phyloP scores from a whole-genome alignment of 164 flowering plant genomes.

The Dillenia suffruticosa region DNA sequence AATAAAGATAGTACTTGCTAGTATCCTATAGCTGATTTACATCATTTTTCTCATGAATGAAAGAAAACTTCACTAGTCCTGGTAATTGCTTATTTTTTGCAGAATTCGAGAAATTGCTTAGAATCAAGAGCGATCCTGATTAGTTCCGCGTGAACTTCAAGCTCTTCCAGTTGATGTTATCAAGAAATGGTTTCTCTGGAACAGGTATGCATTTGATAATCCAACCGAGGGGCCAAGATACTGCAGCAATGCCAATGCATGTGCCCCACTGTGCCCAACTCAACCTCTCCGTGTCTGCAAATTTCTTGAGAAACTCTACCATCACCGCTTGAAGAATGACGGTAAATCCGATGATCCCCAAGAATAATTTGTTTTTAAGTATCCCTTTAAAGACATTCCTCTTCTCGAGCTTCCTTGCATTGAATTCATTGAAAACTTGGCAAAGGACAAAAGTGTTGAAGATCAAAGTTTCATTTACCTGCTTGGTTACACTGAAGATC shows the following conservation, averaged over 20 bases:
- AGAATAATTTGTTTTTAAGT: slow-evolving; percentile 35
- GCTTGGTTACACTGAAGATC: slow-evolving; percentile 29
- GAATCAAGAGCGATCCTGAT: too few relatives aligned
- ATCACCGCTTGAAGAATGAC: slow-evolving; percentile 44
- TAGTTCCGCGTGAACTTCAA: too few relatives aligned
- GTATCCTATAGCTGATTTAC: too few relatives aligned
- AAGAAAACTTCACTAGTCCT: too few relatives aligned
- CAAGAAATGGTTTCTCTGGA: slow-evolving; percentile 24
- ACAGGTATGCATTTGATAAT: slow-evolving; percentile 51
- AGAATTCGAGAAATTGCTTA: too few relatives aligned
- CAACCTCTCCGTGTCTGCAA: slow-evolving; percentile 52
- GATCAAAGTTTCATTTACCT: slow-evolving; percentile 41
- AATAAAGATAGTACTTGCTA: too few relatives aligned
- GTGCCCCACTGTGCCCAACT: slow-evolving; percentile 52
- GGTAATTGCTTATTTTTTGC: too few relatives aligned
- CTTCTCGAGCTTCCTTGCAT: slow-evolving; percentile 42
- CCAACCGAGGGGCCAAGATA: slow-evolving; percentile 54
- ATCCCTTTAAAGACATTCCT: slow-evolving; percentile 43
- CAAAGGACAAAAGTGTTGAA: slow-evolving; percentile 58
- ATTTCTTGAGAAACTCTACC: slow-evolving; percentile 46
- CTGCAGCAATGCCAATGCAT: slow-evolving; percentile 34
- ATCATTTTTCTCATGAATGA: too few relatives aligned
- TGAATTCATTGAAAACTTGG: slow-evolving; percentile 59
- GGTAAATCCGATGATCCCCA: slow-evolving; percentile 38
- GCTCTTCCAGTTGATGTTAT: too few relatives aligned